Base-by-base conservation (phyloP, 2,329 filamentous ascomycete genomes). In the Cladosporium sp. region DNA sequence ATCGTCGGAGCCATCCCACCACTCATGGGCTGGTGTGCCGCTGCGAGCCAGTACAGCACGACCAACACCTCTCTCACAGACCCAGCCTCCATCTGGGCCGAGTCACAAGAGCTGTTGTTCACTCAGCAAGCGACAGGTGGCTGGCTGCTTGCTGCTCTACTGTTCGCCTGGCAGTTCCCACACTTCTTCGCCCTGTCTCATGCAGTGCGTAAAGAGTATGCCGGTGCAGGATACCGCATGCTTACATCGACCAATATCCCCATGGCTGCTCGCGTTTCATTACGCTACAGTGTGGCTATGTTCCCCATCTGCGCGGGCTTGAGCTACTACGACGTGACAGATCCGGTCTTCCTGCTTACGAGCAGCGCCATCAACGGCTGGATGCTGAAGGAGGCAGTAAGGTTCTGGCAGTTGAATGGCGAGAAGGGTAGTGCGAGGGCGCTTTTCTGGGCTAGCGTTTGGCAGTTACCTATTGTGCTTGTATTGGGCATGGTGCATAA, bases 161-260 rank as follows among this genome's bases (percentile, higher is more conserved):
- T 99, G 5, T 96, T 97, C 70, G 90, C 93, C 14, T 99, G 95
- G 95, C 94, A 99, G 76, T 98, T 99, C 75, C 93, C 95, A 3
- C 95, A 99, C 79, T 99, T 99, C 82, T 98, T 97, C 85, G 90
- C 93, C 0, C 84, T 99, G 25, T 93, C 91, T 56, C 96, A 94
- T 86, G 84, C 87, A 4, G 96, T 98, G 67, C 85, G 92, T 23
- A 89, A 96, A 10, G 95, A 99, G 77, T 99, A 99, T 82, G 89
- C 88, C 69, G 78, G 79, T 36, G 87, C 87, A 0, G 87, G 87
- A 0, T 88, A 89, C 74, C 80, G 83, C 66, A 89, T 89, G 95
- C 83, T 98, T 3, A 87, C 86, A 57, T 98, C 93, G 89, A 89
- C 90, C 6, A 94, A 98, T 76, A 92, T 93, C 0, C 88, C 89